phyloP scores from a whole-genome alignment of 2,329 filamentous ascomycete species.

The Acrodontium crateriforme region DNA sequence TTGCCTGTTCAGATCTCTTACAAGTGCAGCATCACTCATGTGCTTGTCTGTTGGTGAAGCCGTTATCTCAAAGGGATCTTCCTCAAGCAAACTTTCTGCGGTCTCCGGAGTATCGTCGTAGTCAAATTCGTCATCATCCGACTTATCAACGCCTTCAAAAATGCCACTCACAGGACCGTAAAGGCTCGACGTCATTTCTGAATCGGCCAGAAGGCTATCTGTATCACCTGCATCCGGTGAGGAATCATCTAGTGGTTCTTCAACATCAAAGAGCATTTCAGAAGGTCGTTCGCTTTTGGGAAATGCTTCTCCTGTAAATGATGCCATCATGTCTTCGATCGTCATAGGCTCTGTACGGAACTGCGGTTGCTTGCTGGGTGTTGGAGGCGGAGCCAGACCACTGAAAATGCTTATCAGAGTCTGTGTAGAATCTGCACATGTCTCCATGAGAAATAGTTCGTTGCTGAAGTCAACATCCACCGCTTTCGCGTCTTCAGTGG shows the following conservation, averaged over 20 bases:
- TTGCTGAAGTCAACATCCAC: conserved; percentile 73
- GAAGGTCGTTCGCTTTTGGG: conserved; percentile 46
- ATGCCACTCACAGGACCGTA: conserved; percentile 21
- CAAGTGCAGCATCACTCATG: conserved; percentile 19
- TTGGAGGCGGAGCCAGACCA: conserved; percentile 67
- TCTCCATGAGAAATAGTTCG: conserved; percentile 79
- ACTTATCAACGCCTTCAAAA: conserved; percentile 11
- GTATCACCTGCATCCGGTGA: conserved; percentile 22
- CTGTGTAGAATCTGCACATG: conserved; percentile 92
- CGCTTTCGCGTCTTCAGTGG: conserved; percentile 46
- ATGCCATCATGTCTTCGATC: conserved; percentile 75
- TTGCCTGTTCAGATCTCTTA: conserved; percentile 19
- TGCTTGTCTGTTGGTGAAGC: conserved; percentile 13
- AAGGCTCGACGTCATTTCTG: conserved; percentile 19
- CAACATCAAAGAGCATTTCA: conserved; percentile 32
- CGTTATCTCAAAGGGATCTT: conserved; percentile 26
- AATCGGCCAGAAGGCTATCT: conserved; percentile 26
- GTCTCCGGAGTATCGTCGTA: conserved; percentile 16
- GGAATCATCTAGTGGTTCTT: conserved; percentile 13
- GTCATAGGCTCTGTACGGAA: conserved; percentile 80
- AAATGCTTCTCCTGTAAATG: conserved; percentile 78
- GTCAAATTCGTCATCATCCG: conserved; percentile 10
- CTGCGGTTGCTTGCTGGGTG: conserved; percentile 68
- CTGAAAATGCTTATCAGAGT: conserved; percentile 70
- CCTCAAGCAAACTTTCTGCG: conserved; percentile 23